Evolutionary conservation across 805 yeast species (phyloP).

Genomic region (Torulaspora franciscae): DNA sequence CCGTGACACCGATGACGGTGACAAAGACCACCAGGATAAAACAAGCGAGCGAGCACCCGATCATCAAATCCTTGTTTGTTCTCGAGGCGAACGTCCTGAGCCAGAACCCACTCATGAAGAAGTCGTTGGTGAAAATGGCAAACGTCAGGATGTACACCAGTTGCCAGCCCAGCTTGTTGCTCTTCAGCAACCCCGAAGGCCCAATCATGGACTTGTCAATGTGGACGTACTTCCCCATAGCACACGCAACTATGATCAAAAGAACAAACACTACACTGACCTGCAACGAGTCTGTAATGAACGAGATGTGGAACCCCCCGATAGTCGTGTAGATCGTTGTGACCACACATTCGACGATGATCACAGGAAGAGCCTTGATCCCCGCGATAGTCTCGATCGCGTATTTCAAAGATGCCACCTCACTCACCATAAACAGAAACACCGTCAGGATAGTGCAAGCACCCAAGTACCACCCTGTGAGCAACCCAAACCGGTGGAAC

Average conservation of each 20-base stretch:
- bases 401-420: conserved; percentile 70
- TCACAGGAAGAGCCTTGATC: conserved; percentile 69
- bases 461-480: conserved; percentile 70
- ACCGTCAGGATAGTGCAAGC: conserved; percentile 79
- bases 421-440: conserved; percentile 83
- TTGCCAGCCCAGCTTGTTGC: conserved; percentile 82
- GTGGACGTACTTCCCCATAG: conserved; percentile 68
- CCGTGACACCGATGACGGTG: conserved; percentile 74
- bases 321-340: conserved; percentile 80
- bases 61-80: conserved; percentile 64
- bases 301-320: conserved; percentile 88
- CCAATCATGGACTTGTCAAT: conserved; percentile 57
- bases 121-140: conserved; percentile 85
- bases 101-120: conserved; percentile 92
- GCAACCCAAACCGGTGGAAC: conserved; percentile 68
- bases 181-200: conserved; percentile 58
- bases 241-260: conserved; percentile 65
- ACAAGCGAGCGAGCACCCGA: conserved; percentile 74
- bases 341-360: conserved; percentile 80
- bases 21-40: conserved; percentile 58
- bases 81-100: conserved; percentile 86
- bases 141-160: conserved; percentile 75
- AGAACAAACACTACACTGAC: conserved; percentile 66
- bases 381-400: conserved; percentile 78
- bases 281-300: conserved; percentile 81